Percentiles rank a stretch among this genome's conserved stretches.
These are phyloP conservation scores for Aspergillus versicolor DNA, from an alignment of 2,329 filamentous ascomycete species.

Conservation along the genomic window DNA sequence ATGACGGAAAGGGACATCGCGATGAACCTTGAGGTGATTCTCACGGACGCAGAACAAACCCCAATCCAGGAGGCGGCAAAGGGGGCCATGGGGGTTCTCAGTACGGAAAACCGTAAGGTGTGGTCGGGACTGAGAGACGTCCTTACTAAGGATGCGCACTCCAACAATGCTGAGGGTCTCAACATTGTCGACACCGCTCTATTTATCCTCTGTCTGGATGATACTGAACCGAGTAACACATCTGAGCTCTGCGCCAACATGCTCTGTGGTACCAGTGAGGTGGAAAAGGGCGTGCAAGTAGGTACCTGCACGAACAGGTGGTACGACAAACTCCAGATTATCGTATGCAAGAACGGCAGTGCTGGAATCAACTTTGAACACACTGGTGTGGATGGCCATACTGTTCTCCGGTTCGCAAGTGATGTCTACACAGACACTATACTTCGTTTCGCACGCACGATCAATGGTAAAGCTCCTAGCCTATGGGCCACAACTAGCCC, in stretches of 20 bases:
- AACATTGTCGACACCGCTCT: conserved; percentile 91
- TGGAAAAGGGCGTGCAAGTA: conserved; percentile 90
- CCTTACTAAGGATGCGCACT: conserved; percentile 77
- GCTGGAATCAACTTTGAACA: conserved; percentile 99
- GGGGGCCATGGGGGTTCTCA: conserved; percentile 86
- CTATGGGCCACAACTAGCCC: conserved; percentile 90
- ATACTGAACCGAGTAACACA: conserved; percentile 77
- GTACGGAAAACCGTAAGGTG: conserved; percentile 92
- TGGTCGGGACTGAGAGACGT: conserved; percentile 92
- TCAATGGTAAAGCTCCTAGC: conserved; percentile 89
- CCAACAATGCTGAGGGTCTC: conserved; percentile 95
- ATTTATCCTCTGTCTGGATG: conserved; percentile 89
- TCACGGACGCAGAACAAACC: conserved; percentile 84
- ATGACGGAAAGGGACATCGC: conserved; percentile 95
- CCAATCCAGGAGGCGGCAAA: conserved; percentile 96
- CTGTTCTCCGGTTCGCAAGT: conserved; percentile 91
- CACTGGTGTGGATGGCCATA: conserved; percentile 96
- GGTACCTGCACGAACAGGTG: conserved; percentile 97
- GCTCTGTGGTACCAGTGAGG: conserved; percentile 91
- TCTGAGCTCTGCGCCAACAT: conserved; percentile 95
- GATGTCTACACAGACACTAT: conserved; percentile 98
- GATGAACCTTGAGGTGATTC: conserved; percentile 86
- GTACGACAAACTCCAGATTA: conserved; percentile 99
- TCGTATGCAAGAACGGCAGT: conserved; percentile 97
- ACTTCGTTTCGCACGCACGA: conserved; percentile 87